phyloP scores from a whole-genome alignment of 2,329 filamentous ascomycete species.

The Tympanopsis confertula region DNA sequence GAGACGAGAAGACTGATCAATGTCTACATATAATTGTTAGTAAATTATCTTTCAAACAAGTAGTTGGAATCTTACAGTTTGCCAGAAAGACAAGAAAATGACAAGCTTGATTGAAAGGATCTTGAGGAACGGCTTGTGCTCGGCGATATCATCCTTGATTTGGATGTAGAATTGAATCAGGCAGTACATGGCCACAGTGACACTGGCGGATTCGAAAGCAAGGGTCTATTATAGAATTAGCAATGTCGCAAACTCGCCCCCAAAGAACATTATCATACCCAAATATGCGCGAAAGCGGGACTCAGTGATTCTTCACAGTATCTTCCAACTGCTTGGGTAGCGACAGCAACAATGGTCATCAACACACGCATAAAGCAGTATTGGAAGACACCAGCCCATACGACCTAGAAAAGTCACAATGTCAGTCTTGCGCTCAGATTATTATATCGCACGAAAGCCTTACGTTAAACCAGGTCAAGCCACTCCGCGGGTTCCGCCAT shows the following conservation, averaged over 20 bases:
- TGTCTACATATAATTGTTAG: constrained; percentile 23
- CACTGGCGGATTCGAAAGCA: constrained; percentile 58
- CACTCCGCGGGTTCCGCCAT: constrained; percentile 66
- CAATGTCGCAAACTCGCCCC: constrained; percentile 1
- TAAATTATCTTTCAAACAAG: not conserved
- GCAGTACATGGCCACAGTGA: constrained; percentile 79
- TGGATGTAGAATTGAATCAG: constrained; percentile 80
- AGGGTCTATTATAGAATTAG: constrained; percentile 33
- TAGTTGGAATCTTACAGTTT: constrained; percentile 51
- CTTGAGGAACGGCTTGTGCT: constrained; percentile 67
- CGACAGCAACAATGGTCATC: constrained; percentile 68
- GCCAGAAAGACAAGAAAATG: constrained; percentile 87
- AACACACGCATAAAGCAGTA: constrained; percentile 73
- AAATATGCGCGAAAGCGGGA: constrained; percentile 73
- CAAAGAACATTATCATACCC: constrained; percentile 37
- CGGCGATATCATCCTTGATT: constrained; percentile 53
- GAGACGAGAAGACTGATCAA: constrained; percentile 40
- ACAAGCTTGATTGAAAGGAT: constrained; percentile 80
- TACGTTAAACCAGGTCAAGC: constrained; percentile 76
- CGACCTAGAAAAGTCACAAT: constrained; percentile 30
- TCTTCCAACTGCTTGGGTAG: constrained; percentile 53
- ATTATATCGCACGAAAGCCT: constrained; percentile 19
- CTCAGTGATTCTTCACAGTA: constrained; percentile 74
- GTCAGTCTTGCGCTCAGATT: constrained; percentile 1
- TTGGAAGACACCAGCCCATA: constrained; percentile 75